Conservation (phyloP, 140 eudicot species). For the Ambrosia hybrid region DNA sequence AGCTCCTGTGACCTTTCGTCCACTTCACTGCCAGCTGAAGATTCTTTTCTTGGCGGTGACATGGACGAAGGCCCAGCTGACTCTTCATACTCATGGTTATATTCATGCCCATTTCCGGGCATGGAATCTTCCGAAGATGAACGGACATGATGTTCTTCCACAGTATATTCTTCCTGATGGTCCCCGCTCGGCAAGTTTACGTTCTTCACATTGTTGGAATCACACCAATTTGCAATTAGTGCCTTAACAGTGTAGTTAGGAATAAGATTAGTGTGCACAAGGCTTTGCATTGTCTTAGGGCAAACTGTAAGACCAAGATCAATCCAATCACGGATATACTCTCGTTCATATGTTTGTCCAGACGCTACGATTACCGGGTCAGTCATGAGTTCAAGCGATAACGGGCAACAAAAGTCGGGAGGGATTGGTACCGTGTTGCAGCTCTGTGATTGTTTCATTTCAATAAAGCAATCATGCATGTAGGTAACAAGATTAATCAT, state of each 20-base stretch:
- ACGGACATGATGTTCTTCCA: conserved; percentile 48
- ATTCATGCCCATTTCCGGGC: conserved; percentile 13
- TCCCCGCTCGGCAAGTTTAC: neutral
- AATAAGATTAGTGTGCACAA: conserved; percentile 73
- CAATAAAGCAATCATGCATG: conserved; percentile 76
- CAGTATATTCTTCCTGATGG: conserved; percentile 41
- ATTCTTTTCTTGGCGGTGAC: conserved; percentile 16
- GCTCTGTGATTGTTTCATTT: conserved; percentile 62
- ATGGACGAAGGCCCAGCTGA: conserved; percentile 38
- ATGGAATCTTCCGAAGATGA: conserved; percentile 67
- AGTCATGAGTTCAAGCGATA: conserved; percentile 87
- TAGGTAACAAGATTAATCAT: conserved; percentile 64
- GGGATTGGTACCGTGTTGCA: conserved; percentile 64
- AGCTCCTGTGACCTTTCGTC: conserved; percentile 34
- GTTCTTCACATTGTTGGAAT: conserved; percentile 61
- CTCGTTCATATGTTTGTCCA: conserved; percentile 92
- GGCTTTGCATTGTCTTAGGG: conserved; percentile 84
- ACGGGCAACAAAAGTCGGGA: conserved; percentile 93
- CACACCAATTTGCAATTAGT: conserved; percentile 86
- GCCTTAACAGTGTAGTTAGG: conserved; percentile 98
- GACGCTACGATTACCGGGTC: conserved; percentile 95
- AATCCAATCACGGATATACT: conserved; percentile 75
- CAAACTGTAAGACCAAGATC: conserved; percentile 86
- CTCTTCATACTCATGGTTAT: conserved; percentile 21
- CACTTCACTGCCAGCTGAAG: conserved; percentile 25